Conservation (phyloP, 106 monocot species). For the Allium cepa region DNA sequence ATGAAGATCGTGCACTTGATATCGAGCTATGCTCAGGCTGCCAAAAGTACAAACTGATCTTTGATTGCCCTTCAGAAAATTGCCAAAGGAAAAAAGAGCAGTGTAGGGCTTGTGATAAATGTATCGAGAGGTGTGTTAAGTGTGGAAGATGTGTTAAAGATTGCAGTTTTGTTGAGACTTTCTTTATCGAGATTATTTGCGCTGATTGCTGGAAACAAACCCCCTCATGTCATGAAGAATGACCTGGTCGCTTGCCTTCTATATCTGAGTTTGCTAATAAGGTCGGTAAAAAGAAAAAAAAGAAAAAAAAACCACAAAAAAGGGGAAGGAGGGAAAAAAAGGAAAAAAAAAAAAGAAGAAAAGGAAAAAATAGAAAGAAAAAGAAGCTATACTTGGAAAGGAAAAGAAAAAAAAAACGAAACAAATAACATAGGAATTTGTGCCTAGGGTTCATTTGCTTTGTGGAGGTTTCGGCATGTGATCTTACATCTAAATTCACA, state of each 20-base stretch:
- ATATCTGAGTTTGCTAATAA: too few species aligned
- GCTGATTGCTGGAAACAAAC: conserved; percentile 18
- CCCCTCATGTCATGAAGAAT: conserved; percentile 3
- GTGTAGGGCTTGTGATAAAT: conserved; percentile 47
- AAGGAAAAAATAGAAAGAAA: neutral
- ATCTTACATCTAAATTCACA: too few species aligned
- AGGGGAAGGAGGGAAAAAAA: neutral
- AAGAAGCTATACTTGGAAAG: neutral
- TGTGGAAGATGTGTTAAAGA: conserved; percentile 61
- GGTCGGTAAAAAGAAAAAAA: neutral
- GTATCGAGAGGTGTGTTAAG: conserved; percentile 41
- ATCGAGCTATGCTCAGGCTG: conserved; percentile 54
- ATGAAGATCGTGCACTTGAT: conserved; percentile 35
- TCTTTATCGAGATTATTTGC: conserved; percentile 38
- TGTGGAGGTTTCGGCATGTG: too few species aligned
- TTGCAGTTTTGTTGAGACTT: conserved; percentile 38
- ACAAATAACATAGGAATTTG: too few species aligned
- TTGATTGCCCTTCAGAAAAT: conserved; percentile 42
- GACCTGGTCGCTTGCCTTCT: neutral
- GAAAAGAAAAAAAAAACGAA: neutral
- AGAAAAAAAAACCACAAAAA: neutral
- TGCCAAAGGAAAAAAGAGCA: conserved; percentile 15
- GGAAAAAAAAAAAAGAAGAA: neutral
- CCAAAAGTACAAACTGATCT: conserved; percentile 35
- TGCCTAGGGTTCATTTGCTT: too few species aligned